These are phyloP conservation scores for Escovopsis weberi DNA, from an alignment of 2,329 filamentous ascomycete species.

Conservation along the genomic window DNA sequence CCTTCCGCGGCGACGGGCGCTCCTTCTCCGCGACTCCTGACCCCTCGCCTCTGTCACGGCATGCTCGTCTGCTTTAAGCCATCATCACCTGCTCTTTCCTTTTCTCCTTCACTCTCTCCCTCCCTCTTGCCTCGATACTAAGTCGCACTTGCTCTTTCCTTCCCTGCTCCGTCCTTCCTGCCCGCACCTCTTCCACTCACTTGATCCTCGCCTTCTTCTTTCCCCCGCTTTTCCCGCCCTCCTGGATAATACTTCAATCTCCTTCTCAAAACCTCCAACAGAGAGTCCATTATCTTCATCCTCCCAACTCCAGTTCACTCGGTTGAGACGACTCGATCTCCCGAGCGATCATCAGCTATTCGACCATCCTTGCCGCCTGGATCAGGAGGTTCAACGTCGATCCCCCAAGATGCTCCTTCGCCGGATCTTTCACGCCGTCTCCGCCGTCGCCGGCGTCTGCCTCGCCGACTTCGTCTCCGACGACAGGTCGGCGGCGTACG, in stretches of 20 bases:
- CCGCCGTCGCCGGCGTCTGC: background rate
- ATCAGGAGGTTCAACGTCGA: background rate
- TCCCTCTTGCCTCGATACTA: background rate
- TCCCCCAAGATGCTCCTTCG: background rate
- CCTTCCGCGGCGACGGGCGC: too few species aligned
- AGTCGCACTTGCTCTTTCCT: background rate
- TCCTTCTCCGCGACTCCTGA: too few species aligned
- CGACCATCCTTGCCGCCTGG: background rate
- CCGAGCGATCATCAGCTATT: too few species aligned
- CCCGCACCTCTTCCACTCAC: background rate
- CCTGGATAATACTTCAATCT: too few species aligned
- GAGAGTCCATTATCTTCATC: background rate
- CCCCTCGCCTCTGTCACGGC: too few species aligned
- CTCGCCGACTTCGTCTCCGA: background rate
- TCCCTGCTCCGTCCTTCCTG: background rate
- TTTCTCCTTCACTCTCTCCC: background rate
- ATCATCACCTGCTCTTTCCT: too few species aligned
- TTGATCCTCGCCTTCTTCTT: background rate
- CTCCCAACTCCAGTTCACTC: background rate
- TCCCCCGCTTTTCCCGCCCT: background rate
- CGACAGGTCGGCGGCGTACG: conserved; percentile 13
- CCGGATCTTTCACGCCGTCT: background rate
- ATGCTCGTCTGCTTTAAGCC: too few species aligned
- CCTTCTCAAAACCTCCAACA: too few species aligned
- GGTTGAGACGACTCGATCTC: too few species aligned